Base-by-base conservation (phyloP, 306 rosid genomes). In the Dalbergia cultrata region DNA sequence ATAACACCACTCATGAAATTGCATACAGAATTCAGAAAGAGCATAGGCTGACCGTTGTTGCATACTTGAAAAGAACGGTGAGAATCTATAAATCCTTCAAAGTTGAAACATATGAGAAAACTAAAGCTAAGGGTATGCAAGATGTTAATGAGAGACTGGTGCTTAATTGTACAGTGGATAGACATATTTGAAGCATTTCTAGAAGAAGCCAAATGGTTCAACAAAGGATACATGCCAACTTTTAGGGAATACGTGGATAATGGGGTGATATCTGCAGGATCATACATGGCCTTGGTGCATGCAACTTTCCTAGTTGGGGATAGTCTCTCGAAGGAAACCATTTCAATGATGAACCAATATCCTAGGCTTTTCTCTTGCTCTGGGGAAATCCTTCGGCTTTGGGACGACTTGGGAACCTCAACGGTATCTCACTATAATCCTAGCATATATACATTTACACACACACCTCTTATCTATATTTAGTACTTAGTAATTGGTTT, bases 371-470 rank as follows among this genome's bases (percentile, higher is more conserved):
- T 87, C 61, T 58, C 77, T 41, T 82, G 86, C 19, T 57, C 85
- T 1, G 88, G 90, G 4, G 80, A 87, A 75, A 84, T 87, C 65
- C 90, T 87, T 58, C 76, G 90, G 9, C 68, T 84, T 17, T 87
- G 88, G 90, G 88, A 87, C 3, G 90, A 87, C 35, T 74, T 87
- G 31, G 90, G 90, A 75, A 87, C 90, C 16, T 87, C 90, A 74
- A 74, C 17, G 70, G 86, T 84, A 86, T 13, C 3, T 39, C 16
- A 12, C 5, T 17, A 54, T 56, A 6, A 10, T 34, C 2, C 53
- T 2, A 65, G 9, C 5, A 7, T 39, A 59, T 33, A 22, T 41
- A 59, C 44, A 43, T 47, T 41, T 16, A 14, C 44, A 58, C 14
- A 8, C 57, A 14, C 56, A 43, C 41, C 13, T 68, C 1, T 21